Evolutionary conservation across 768 basidiomycete genomes (phyloP).

Genomic region (Psilocybe tampanensis): DNA sequence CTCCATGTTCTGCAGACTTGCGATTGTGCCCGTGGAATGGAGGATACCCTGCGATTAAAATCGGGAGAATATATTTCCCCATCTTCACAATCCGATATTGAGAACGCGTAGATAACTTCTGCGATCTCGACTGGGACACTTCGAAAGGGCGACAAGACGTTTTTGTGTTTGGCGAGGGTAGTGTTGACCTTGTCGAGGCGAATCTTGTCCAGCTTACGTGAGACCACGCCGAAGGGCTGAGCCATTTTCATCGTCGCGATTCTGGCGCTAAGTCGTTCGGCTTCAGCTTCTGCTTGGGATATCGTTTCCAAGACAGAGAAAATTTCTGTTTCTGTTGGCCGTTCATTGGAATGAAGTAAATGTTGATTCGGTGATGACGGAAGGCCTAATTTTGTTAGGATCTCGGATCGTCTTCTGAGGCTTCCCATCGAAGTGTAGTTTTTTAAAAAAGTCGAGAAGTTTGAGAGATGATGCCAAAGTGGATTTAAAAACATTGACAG

Average conservation of each 20-base stretch:
- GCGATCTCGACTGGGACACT: constrained; percentile 1
- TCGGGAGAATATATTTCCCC: no score
- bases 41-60: neutral
- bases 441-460: no score
- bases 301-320: neutral
- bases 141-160: neutral
- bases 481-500: no score
- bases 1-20: constrained; percentile 1
- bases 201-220: neutral
- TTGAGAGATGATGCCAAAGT: no score
- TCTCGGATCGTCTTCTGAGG: no score
- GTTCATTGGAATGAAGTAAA: neutral
- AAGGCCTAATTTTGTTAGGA: no score
- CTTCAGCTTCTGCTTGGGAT: neutral
- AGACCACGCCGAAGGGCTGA: neutral
- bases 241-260: neutral
- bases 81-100: neutral
- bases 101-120: neutral
- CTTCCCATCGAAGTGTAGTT: no score
- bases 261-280: neutral
- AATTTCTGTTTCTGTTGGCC: neutral
- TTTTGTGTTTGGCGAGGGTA: neutral
- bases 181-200: neutral
- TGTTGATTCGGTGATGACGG: neutral
- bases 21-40: neutral